Base-by-base conservation (phyloP, 139 green algal genomes). In the Mesotaenium endlicherianum region DNA sequence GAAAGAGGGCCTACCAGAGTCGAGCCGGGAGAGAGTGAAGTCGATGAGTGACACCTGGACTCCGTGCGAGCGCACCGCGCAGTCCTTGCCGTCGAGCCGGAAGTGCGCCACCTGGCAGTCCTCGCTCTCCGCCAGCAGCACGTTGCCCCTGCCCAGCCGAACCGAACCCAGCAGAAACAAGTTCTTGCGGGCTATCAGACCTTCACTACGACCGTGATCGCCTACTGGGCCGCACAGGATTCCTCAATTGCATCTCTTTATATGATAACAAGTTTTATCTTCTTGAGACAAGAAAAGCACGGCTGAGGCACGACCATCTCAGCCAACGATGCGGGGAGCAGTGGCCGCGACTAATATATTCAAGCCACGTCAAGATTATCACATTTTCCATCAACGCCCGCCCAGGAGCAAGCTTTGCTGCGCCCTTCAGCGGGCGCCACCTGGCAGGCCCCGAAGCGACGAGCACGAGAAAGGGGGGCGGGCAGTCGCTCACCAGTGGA, bases 401-500 rank as follows among this genome's bases (percentile, higher is more conserved):
- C n/a, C n/a, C n/a, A n/a, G n/a, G n/a, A n/a, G n/a, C n/a, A n/a
- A n/a, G n/a, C n/a, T n/a, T n/a, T n/a, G n/a, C n/a, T n/a, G n/a
- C n/a, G n/a, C n/a, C n/a, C n/a, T n/a, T n/a, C n/a, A n/a, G n/a
- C n/a, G n/a, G n/a, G n/a, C n/a, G n/a, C n/a, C n/a, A n/a, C n/a
- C n/a, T n/a, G n/a, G n/a, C n/a, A n/a, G n/a, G n/a, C n/a, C n/a
- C n/a, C n/a, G n/a, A n/a, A n/a, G n/a, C n/a, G n/a, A n/a, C n/a
- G n/a, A n/a, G n/a, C n/a, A n/a, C n/a, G n/a, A n/a, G n/a, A n/a
- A n/a, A n/a, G n/a, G n/a, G n/a, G n/a, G n/a, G n/a, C n/a, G n/a
- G n/a, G n/a, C n/a, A 44, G 31, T 31, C 55, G 4, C 94, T 81
- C 4, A 96, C 93, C 95, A 98, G 90, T 98, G 96, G 81, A 99